Percentiles rank a stretch among this genome's conserved stretches.
Conservation (phyloP, 2,329 filamentous ascomycete species). For the Diaporthe longicolla region DNA sequence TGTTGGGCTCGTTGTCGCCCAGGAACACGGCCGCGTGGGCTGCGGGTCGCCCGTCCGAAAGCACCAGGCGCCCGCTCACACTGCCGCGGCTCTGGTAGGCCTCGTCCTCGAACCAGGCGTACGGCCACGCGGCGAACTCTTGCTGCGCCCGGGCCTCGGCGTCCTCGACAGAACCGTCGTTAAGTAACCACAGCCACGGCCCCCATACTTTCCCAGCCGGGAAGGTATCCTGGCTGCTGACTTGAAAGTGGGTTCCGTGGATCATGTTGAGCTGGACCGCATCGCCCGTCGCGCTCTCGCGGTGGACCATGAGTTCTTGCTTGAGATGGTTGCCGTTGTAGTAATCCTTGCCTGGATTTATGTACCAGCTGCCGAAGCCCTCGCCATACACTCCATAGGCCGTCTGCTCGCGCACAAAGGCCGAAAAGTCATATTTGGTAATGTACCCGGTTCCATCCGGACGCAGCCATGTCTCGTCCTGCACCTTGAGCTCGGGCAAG, state of each 20-base stretch:
- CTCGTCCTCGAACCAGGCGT: constrained; percentile 61
- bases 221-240: constrained; percentile 53
- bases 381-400: constrained; percentile 65
- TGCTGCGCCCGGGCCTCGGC: constrained; percentile 54
- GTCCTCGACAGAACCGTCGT: constrained; percentile 61
- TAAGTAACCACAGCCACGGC: constrained; percentile 61
- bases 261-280: constrained; percentile 68
- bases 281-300: constrained; percentile 64
- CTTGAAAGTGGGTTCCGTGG: constrained; percentile 64
- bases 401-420: constrained; percentile 53
- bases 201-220: constrained; percentile 58
- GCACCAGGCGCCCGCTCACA: constrained; percentile 58
- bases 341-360: constrained; percentile 65
- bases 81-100: constrained; percentile 63
- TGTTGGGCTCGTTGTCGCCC: constrained; percentile 60
- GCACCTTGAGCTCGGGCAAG: constrained; percentile 60
- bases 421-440: constrained; percentile 63
- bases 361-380: constrained; percentile 64
- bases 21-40: constrained; percentile 63
- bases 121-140: constrained; percentile 62
- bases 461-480: constrained; percentile 67
- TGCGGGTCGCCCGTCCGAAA: constrained; percentile 63
- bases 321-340: constrained; percentile 67
- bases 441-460: constrained; percentile 62
- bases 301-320: constrained; percentile 66